Base-by-base conservation (phyloP, 306 rosid species). In the Vicia sativa region DNA sequence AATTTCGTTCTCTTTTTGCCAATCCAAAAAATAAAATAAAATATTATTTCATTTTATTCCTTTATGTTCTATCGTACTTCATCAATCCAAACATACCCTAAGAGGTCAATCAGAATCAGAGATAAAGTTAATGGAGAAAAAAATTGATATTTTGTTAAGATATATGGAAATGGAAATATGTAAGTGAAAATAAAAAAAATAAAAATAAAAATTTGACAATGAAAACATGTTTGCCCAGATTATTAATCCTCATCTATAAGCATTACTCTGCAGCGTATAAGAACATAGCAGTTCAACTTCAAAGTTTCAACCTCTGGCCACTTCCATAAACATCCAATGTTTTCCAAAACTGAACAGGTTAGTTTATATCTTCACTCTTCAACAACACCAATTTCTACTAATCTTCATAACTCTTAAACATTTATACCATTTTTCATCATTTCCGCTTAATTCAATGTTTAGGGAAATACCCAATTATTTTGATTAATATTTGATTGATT, bases 331-430 rank as follows among this genome's bases (percentile, higher is more conserved):
- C 34, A 2, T 19, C 28, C 66, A 23, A 89, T 89, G 96, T 28
- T 81, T 62, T 82, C 87, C 7, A 69, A 55, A 70, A 54, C 63
- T 3, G 58, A 70, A 59, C 82, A 86, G 88, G 96, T 89, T 67
- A 6, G 35, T 67, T n/a, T 18, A 11, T 37, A 2, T 70, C 37
- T 68, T 21, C 14, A 9, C 12, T 11, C 18, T 21, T 53, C 45
- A 9, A 28, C 9, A 59, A 7, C 37, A 11, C 37, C 37, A 63
- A 0, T 16, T 9, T 48, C 11, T 57, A 8, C 21, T 34, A 31
- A 31, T 69, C 63, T 70, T 77, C n/a, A 49, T 59, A 39, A 4
- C 26, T 75, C 1, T 58, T 14, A 0, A 8, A 18, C 16, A 0
- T 9, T 9, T 18, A 2, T 58, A 4, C 21, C 23, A 1, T 5